Conservation (phyloP, 345 rosid species). For the Moringa oleifera region DNA sequence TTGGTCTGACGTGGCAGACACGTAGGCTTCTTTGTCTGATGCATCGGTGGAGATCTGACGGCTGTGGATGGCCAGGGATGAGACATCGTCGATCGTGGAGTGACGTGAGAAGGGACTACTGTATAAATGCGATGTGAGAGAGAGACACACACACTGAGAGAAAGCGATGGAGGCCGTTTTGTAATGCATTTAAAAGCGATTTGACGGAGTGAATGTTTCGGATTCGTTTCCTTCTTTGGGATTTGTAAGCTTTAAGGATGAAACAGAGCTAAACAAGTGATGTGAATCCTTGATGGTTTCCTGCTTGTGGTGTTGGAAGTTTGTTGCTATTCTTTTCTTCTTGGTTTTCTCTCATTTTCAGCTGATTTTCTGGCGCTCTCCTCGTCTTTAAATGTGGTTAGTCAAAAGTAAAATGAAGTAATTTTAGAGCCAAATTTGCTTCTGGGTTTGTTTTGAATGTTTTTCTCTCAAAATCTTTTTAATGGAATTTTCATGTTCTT, state of each 20-base stretch:
- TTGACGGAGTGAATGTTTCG: slow-evolving; percentile 34
- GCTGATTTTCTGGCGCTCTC: not conserved
- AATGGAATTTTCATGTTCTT: not conserved
- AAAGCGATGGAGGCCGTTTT: slow-evolving; percentile 21
- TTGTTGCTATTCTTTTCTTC: slow-evolving; percentile 4
- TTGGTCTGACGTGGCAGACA: slow-evolving; percentile 27
- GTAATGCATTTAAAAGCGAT: slow-evolving; percentile 32
- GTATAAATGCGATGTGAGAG: not conserved
- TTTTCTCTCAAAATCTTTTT: not conserved
- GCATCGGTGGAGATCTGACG: slow-evolving; percentile 20
- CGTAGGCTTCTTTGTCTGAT: slow-evolving; percentile 7
- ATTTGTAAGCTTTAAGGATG: slow-evolving; percentile 20
- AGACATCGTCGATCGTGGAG: slow-evolving; percentile 16
- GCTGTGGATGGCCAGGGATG: slow-evolving; percentile 9
- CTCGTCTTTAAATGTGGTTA: not conserved
- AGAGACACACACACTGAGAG: too few relatives aligned
- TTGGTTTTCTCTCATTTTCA: not conserved
- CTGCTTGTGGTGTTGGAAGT: slow-evolving; percentile 5
- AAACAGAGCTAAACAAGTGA: not conserved
- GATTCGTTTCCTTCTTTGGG: slow-evolving; percentile 44
- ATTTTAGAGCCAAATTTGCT: slow-evolving; percentile 2
- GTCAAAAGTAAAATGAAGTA: too few relatives aligned
- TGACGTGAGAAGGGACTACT: slow-evolving; percentile 16
- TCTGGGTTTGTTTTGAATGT: slow-evolving; percentile 3
- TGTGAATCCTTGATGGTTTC: slow-evolving; percentile 1